phyloP scores from a whole-genome alignment of 208 protist genomes.

The Crithidia bombi region DNA sequence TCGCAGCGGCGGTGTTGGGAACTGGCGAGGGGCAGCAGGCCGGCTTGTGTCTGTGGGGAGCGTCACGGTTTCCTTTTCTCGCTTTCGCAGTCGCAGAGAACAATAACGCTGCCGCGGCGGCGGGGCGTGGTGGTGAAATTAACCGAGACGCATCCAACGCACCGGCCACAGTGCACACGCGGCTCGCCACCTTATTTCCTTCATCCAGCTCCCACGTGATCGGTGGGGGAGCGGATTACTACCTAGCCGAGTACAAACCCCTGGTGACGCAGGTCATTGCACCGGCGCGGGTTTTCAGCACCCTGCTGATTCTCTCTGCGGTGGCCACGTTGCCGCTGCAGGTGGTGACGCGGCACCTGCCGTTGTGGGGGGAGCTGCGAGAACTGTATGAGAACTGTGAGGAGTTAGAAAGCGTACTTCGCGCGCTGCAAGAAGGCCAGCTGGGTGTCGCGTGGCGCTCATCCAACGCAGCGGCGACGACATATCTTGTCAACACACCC shows the following conservation, averaged over 20 bases:
- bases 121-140: neutral
- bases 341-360: conserved; percentile 38
- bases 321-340: conserved; percentile 44
- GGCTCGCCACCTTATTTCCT: conserved; percentile 25
- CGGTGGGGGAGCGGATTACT: conserved; percentile 15
- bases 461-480: conserved; percentile 28
- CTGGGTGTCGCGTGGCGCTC: conserved; percentile 36
- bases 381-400: conserved; percentile 39
- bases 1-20: conserved; percentile 32
- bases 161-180: conserved; percentile 10
- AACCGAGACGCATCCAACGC: neutral
- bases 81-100: conserved; percentile 29
- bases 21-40: conserved; percentile 15
- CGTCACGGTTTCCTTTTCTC: conserved; percentile 38
- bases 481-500: conserved; percentile 18
- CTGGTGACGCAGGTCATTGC: conserved; percentile 32
- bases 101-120: neutral
- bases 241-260: conserved; percentile 25
- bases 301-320: conserved; percentile 49
- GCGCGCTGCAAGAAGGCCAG: conserved; percentile 30
- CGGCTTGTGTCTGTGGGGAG: conserved; percentile 24
- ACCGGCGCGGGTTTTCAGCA: conserved; percentile 27
- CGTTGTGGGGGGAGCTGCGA: conserved; percentile 33
- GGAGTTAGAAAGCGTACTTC: conserved; percentile 29
- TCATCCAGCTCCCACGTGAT: conserved; percentile 14